Evolutionary conservation across 106 monocot genomes (phyloP), one percentile per base, ranked within the genome.

Genomic region (Amphibolis antarctica): DNA sequence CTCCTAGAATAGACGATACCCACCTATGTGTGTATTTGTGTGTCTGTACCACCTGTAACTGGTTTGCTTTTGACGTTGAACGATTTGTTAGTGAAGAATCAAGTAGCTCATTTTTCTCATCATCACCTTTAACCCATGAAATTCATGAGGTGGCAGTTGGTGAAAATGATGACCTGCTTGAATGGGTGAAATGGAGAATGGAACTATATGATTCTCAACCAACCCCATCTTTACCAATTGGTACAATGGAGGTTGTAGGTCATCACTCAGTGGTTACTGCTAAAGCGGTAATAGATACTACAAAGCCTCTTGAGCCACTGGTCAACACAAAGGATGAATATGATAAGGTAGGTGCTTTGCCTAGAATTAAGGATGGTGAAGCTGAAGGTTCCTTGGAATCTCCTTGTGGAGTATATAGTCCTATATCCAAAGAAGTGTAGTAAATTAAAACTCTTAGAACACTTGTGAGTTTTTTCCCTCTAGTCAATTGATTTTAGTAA

Each of bases 1-100:
- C n/a, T n/a, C n/a, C n/a, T n/a, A n/a, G n/a, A n/a, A n/a, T n/a
- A n/a, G n/a, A n/a, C n/a, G n/a, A n/a, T n/a, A n/a, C n/a, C n/a
- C n/a, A n/a, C n/a, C n/a, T n/a, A n/a, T n/a, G n/a, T n/a, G n/a
- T n/a, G n/a, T n/a, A n/a, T n/a, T n/a, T n/a, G n/a, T n/a, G n/a
- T n/a, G n/a, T n/a, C n/a, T n/a, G n/a, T 54, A 84, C 90, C 69
- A 98, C 86, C 65, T 90, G 86, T n/a, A 90, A 98, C 72, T 98
- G 90, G 90, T 98, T 98, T 87, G 87, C 90, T 28, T 90, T 87
- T 55, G 90, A 87, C 27, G 86, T 76, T 7, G 69, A 82, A 47
- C 72, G 66, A 67, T 63, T 66, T 12, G 65, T 70, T 19, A 73
- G 70, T 53, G 80, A 76, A 61, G 68, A 21, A 27, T 65, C 78